Percentiles rank a stretch among this genome's conserved stretches.
Evolutionary conservation across 495 filamentous ascomycete species (phyloP).

Genomic region (Lophium mytilinum): DNA sequence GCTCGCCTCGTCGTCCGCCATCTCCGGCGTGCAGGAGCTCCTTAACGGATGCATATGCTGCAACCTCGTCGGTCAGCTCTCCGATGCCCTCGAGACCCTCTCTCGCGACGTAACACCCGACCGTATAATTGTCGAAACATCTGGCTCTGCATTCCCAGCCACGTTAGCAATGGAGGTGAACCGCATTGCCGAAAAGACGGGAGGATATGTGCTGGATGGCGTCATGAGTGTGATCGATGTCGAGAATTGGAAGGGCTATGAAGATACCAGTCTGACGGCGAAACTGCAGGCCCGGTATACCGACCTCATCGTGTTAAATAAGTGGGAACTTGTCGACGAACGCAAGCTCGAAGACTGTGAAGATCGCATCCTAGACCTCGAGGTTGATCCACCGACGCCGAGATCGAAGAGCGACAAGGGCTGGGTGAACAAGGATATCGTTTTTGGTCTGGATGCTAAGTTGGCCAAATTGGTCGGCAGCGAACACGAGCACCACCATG

Average conservation of each 20-base stretch:
- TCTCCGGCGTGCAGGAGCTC: conserved; percentile 84
- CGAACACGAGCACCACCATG: conserved; percentile 36
- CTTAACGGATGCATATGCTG: conserved; percentile 98
- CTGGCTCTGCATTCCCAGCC: conserved; percentile 55
- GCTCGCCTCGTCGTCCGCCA: conserved; percentile 68
- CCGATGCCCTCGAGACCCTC: conserved; percentile 68
- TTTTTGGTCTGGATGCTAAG: conserved; percentile 82
- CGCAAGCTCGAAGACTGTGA: conserved; percentile 68
- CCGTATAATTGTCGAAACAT: conserved; percentile 89
- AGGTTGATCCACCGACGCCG: conserved; percentile 59
- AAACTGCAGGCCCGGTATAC: conserved; percentile 60
- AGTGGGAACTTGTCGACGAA: conserved; percentile 76
- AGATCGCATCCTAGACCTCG: conserved; percentile 80
- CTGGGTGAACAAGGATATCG: conserved; percentile 60
- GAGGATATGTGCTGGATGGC: conserved; percentile 69
- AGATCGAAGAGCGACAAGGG: conserved; percentile 76
- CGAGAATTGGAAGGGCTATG: conserved; percentile 95
- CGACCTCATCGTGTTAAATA: conserved; percentile 89
- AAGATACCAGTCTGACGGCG: conserved; percentile 61
- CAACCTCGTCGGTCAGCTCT: conserved; percentile 88
- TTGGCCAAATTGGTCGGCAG: conserved; percentile 48
- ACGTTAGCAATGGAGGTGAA: conserved; percentile 55
- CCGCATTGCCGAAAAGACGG: conserved; percentile 56
- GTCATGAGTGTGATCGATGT: conserved; percentile 91
- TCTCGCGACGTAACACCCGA: conserved; percentile 54